Conservation (phyloP, 768 basidiomycete genomes). For the Tylopilus plumbeoviolaceoides region DNA sequence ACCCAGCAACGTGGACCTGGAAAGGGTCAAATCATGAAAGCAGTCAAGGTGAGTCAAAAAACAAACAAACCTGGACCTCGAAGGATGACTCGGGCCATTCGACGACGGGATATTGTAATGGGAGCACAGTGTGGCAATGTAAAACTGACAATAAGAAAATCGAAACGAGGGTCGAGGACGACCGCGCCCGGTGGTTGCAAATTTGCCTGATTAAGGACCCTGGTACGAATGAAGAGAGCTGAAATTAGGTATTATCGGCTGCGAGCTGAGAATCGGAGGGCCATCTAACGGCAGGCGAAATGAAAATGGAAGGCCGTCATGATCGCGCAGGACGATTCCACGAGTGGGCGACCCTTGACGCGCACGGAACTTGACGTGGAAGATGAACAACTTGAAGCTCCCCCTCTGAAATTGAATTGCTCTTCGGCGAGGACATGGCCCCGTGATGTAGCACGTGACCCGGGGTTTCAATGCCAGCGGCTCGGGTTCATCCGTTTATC, state of each 20-base stretch:
- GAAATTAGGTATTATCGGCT: conserved; percentile 12
- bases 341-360: conserved; percentile 11
- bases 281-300: conserved; percentile 10
- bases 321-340: conserved; percentile 4
- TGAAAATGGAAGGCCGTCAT: conserved; percentile 20
- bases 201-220: conserved; percentile 4
- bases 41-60: neutral
- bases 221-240: conserved; percentile 4
- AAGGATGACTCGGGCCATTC: neutral
- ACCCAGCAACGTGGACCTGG: neutral
- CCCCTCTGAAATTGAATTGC: neutral
- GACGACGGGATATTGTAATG: neutral
- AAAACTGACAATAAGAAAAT: neutral
- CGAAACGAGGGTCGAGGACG: neutral
- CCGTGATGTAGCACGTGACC: conserved; percentile 17
- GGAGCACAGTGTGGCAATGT: neutral
- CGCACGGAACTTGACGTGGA: conserved; percentile 17
- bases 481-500: conserved; percentile 21
- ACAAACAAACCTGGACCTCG: neutral
- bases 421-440: neutral
- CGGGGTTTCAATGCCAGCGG: conserved; percentile 18
- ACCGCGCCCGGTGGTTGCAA: neutral
- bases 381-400: neutral
- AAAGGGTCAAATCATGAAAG: conserved; percentile 5
- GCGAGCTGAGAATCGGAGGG: conserved; percentile 9